A percentile compares a stretch with the other conserved stretches of the same genome.
Conservation (phyloP, 1,139 yeast species). For the Blastobotrys buckinghamii region DNA sequence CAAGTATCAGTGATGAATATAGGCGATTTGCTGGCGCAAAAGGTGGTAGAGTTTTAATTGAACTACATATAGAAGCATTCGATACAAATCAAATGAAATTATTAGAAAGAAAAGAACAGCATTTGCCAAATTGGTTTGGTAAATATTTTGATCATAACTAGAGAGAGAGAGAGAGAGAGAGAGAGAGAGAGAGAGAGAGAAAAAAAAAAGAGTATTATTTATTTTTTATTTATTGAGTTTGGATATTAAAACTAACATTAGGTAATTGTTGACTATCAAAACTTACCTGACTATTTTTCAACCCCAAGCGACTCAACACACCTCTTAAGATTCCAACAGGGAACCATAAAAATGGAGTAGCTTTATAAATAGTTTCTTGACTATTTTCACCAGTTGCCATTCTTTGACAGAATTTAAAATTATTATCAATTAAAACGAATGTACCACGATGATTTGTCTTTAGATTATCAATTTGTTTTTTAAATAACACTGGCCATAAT, state of each 20-base stretch:
- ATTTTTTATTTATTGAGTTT: conserved; percentile 41
- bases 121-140: conserved; percentile 35
- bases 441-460: conserved; percentile 88
- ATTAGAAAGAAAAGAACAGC: conserved; percentile 42
- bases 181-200: too few relatives aligned
- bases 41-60: conserved; percentile 89
- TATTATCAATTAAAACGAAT: conserved; percentile 68
- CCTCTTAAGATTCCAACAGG: conserved; percentile 86
- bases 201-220: too few relatives aligned
- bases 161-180: too few relatives aligned
- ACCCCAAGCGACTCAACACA: conserved; percentile 63
- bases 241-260: conserved; percentile 64
- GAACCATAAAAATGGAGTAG: conserved; percentile 56
- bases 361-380: conserved; percentile 22
- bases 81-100: conserved; percentile 52
- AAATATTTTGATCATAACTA: background rate
- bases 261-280: conserved; percentile 62
- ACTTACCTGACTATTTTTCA: conserved; percentile 55
- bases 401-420: conserved; percentile 49
- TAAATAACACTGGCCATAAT: conserved; percentile 74
- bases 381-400: conserved; percentile 40
- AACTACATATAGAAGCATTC: conserved; percentile 80
- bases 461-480: conserved; percentile 85
- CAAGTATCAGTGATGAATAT: conserved; percentile 90
- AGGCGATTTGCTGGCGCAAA: conserved; percentile 87